Conservation (phyloP, 73 alveolate genomes). For the Paramecium sexaurelia region DNA sequence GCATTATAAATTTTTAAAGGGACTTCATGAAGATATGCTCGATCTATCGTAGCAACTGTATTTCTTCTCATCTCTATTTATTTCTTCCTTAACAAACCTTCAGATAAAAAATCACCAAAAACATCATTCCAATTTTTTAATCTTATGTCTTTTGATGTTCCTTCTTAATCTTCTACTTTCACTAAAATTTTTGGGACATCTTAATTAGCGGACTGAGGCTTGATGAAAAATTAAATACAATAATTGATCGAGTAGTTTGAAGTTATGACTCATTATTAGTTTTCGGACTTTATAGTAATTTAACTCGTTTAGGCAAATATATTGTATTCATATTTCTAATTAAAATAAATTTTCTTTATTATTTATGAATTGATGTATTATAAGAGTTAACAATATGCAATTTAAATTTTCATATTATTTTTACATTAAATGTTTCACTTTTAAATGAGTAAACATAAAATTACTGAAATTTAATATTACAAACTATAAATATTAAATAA, state of each 20-base stretch:
- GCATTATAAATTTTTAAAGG: not conserved
- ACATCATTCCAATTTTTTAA: constrained; percentile 40
- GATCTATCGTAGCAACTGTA: not conserved
- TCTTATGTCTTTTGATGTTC: not conserved
- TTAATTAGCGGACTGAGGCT: constrained; percentile 8
- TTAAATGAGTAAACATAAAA: too few relatives aligned
- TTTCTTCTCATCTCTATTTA: not conserved
- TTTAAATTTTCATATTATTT: too few relatives aligned
- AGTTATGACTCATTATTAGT: constrained; percentile 1
- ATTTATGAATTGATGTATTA: too few relatives aligned
- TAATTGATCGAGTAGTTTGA: not conserved
- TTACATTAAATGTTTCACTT: too few relatives aligned
- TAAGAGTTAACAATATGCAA: too few relatives aligned
- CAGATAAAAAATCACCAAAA: constrained; percentile 31
- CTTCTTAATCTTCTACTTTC: not conserved
- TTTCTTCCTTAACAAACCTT: not conserved
- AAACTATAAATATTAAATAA: too few relatives aligned
- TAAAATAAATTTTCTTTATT: too few relatives aligned
- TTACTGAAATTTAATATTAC: too few relatives aligned
- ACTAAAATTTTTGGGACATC: not conserved
- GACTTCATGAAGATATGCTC: constrained; percentile 4
- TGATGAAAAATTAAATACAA: constrained; percentile 8
- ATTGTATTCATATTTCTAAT: not conserved
- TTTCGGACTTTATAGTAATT: not conserved
- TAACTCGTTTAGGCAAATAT: not conserved